phyloP scores from a whole-genome alignment of 2,329 filamentous ascomycete species.

The Pseudogymnoascus verrucosus region DNA sequence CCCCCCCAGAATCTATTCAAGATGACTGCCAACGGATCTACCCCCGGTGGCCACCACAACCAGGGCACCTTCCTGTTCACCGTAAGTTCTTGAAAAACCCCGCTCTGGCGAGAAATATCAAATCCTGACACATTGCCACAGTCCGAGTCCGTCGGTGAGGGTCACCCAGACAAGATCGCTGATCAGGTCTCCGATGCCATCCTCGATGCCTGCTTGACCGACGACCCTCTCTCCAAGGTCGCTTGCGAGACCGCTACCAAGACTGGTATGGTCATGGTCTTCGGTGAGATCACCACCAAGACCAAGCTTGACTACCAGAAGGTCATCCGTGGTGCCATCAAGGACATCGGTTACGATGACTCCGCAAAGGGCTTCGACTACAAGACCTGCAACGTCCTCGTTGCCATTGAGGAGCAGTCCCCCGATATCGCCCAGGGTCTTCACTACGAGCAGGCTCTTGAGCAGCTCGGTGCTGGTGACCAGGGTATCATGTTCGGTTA shows the following conservation, averaged over 20 bases:
- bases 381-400: constrained; percentile 98
- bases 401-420: constrained; percentile 98
- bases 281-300: constrained; percentile 98
- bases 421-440: constrained; percentile 98
- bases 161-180: constrained; percentile 93
- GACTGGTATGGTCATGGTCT: constrained; percentile 99
- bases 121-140: constrained; percentile 26
- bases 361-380: constrained; percentile 98
- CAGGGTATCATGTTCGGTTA: constrained; percentile 99
- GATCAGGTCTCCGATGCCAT: constrained; percentile 98
- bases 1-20: constrained; percentile 29
- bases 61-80: constrained; percentile 78
- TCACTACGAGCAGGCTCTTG: constrained; percentile 93
- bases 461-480: constrained; percentile 97
- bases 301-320: constrained; percentile 95
- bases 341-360: constrained; percentile 97
- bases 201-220: constrained; percentile 91
- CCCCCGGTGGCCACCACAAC: constrained; percentile 40
- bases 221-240: constrained; percentile 97
- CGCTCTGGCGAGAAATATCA: not conserved
- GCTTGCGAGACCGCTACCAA: constrained; percentile 99
- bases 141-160: constrained; percentile 85
- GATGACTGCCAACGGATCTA: constrained; percentile 44
- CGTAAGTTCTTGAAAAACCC: constrained; percentile 35
- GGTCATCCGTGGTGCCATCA: constrained; percentile 87